Conservation (phyloP, 257 asterid species). For the Jasminum sambac region DNA sequence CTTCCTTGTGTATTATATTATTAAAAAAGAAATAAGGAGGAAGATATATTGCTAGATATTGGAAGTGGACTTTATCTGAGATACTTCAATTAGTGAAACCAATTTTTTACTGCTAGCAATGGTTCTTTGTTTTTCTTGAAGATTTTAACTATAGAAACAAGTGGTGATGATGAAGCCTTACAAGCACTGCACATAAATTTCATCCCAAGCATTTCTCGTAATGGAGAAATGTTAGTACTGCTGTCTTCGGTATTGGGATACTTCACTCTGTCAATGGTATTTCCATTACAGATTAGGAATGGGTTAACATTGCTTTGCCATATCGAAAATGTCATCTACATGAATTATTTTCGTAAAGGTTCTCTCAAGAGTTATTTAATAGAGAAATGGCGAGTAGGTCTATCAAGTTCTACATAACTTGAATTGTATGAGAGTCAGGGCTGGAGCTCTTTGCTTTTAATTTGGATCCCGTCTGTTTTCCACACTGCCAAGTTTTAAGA, state of each 20-base stretch:
- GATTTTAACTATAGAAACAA: neutral
- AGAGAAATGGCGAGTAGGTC: neutral
- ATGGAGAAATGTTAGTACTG: neutral
- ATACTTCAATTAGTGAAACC: neutral
- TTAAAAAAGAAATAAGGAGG: neutral
- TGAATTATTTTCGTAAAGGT: neutral
- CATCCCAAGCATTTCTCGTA: neutral
- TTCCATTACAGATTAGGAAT: no score
- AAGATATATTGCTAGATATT: neutral
- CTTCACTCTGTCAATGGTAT: no score
- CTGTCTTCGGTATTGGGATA: no score
- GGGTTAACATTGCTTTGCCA: neutral
- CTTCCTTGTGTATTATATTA: neutral
- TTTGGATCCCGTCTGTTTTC: neutral
- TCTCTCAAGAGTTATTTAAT: neutral
- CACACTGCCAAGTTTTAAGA: neutral
- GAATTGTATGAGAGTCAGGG: neutral
- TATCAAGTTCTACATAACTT: neutral
- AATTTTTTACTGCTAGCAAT: neutral
- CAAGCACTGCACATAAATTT: neutral
- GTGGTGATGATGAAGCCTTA: neutral
- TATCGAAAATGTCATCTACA: neutral
- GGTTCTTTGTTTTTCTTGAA: neutral
- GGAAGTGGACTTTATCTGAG: neutral
- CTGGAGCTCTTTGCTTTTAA: constrained; percentile 1